A percentile compares a stretch with the other conserved stretches of the same genome.
phyloP scores from a whole-genome alignment of 768 basidiomycete genomes.

The Pholiota molesta region DNA sequence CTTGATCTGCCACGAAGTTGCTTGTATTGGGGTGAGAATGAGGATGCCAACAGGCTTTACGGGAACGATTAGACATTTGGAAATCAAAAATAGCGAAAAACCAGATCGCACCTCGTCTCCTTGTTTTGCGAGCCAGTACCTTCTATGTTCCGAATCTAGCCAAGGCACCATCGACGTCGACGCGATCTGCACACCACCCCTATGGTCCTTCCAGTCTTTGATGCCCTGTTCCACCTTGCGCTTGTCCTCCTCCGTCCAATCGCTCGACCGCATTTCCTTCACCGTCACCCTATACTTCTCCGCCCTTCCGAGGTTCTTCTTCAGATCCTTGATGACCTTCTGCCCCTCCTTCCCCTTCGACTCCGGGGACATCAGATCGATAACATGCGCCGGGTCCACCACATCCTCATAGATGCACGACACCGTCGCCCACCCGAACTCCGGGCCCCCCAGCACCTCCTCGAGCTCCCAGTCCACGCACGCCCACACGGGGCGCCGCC shows the following conservation, averaged over 20 bases:
- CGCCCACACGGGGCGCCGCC: slow-evolving; percentile 8
- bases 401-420: slow-evolving; percentile 58
- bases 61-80: neutral
- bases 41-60: slow-evolving; percentile 49
- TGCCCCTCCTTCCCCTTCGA: slow-evolving; percentile 37
- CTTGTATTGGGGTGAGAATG: slow-evolving; percentile 50
- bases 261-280: slow-evolving; percentile 38
- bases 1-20: slow-evolving; percentile 54
- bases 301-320: slow-evolving; percentile 63
- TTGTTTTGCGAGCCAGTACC: slow-evolving; percentile 57
- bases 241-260: slow-evolving; percentile 49
- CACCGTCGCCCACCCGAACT: slow-evolving; percentile 9
- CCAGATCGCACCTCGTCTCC: slow-evolving; percentile 27
- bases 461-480: slow-evolving; percentile 14
- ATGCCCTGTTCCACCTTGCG: slow-evolving; percentile 54
- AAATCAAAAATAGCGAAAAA: slow-evolving; percentile 2
- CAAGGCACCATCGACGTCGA: slow-evolving; percentile 55
- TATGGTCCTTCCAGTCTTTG: slow-evolving; percentile 53
- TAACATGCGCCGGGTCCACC: slow-evolving; percentile 49
- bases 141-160: slow-evolving; percentile 55
- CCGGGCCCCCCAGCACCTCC: slow-evolving; percentile 1
- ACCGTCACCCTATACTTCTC: slow-evolving; percentile 57
- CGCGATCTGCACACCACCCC: slow-evolving; percentile 61
- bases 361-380: slow-evolving; percentile 40
- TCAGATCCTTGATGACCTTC: slow-evolving; percentile 55